These are phyloP conservation scores for Conringia planisiliqua DNA, from an alignment of 345 rosid genomes.

Conservation along the genomic window DNA sequence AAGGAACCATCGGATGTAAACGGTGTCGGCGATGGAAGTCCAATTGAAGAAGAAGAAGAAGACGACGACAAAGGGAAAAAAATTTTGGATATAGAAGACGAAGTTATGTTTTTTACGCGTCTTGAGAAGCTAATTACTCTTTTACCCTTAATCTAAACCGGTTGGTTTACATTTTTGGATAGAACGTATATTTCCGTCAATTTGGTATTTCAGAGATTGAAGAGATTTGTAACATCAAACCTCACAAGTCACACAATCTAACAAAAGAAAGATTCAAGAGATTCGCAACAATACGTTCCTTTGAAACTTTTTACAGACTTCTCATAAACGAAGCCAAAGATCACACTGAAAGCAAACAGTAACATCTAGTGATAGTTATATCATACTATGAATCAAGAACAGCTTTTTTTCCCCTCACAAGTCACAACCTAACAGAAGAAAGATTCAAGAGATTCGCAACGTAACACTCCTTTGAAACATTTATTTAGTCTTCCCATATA, in stretches of 20 bases:
- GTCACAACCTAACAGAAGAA: not conserved
- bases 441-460: not conserved
- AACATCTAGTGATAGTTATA: constrained; percentile 14
- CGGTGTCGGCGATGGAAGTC: constrained; percentile 1
- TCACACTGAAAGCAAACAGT: constrained; percentile 28
- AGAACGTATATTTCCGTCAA: not conserved
- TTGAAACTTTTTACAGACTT: not conserved
- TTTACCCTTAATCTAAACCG: not conserved
- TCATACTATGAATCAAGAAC: not conserved
- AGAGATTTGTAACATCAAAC: too few relatives aligned
- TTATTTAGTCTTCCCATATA: not conserved
- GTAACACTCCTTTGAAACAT: not conserved
- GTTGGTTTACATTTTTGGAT: too few relatives aligned
- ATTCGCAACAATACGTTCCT: not conserved
- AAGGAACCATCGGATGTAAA: constrained; percentile 36
- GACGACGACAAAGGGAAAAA: not conserved
- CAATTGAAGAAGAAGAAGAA: constrained; percentile 3
- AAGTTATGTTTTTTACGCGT: not conserved
- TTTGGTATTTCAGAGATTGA: not conserved
- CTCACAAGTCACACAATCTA: not conserved
- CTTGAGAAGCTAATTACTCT: not conserved
- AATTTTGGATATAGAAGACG: not conserved
- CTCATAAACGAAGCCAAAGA: constrained; percentile 1
- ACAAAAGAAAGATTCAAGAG: not conserved
- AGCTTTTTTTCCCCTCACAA: not conserved